Conservation (phyloP, 2,329 filamentous ascomycete genomes). For the Apiospora koreana region DNA sequence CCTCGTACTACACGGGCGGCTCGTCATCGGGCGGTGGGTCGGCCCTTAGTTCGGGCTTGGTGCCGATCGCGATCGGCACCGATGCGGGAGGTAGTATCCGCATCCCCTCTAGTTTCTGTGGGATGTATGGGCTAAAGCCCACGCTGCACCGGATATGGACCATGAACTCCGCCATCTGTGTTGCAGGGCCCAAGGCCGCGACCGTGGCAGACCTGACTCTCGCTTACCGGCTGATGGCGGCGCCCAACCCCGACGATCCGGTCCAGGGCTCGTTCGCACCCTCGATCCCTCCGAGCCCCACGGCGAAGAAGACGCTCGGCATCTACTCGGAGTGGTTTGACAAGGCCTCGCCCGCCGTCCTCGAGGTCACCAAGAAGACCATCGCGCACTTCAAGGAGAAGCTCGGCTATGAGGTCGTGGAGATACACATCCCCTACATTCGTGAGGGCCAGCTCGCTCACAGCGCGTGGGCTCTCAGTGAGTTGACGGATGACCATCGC, state of each 20-base stretch:
- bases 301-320: conserved; percentile 65
- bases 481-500: conserved; percentile 57
- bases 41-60: conserved; percentile 66
- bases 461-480: conserved; percentile 73
- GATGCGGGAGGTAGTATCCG: conserved; percentile 78
- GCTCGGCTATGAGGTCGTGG: conserved; percentile 50
- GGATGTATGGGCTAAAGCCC: conserved; percentile 79
- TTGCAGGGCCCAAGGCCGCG: conserved; percentile 74
- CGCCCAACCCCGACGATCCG: conserved; percentile 65
- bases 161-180: conserved; percentile 56
- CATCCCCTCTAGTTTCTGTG: conserved; percentile 74
- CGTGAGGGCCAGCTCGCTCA: conserved; percentile 76
- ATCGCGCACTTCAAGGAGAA: conserved; percentile 51
- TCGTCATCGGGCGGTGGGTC: conserved; percentile 79
- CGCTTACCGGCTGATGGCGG: conserved; percentile 79
- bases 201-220: conserved; percentile 77
- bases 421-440: conserved; percentile 68
- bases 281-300: conserved; percentile 45
- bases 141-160: conserved; percentile 69
- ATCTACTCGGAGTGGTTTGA: conserved; percentile 70
- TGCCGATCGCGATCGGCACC: conserved; percentile 74
- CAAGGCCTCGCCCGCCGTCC: conserved; percentile 65
- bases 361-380: conserved; percentile 60
- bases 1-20: conserved; percentile 75
- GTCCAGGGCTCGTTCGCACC: conserved; percentile 65